Base-by-base conservation (phyloP, 2,329 filamentous ascomycete genomes). In the Trichophyton schoenleinii region DNA sequence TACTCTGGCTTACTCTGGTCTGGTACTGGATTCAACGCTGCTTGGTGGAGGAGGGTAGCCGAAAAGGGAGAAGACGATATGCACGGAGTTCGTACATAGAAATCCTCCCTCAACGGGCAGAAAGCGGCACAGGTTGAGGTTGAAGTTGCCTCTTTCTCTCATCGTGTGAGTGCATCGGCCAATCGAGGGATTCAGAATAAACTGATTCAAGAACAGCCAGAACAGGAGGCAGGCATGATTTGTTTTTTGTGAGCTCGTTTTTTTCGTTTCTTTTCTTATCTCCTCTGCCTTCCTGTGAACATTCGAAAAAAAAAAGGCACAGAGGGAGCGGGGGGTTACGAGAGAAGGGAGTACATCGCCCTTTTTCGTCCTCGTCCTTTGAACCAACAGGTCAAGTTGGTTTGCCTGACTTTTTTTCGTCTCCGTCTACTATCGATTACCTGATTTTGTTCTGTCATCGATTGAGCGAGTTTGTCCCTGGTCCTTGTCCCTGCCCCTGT, bases 391-490 rank as follows among this genome's bases (percentile, higher is more conserved):
- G 41, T 44, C 41, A 44, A n/a, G n/a, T 44, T 38, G 34, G 34
- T 13, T 13, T 38, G 34, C 34, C 11, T 38, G 34, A 13, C 8
- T 13, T 38, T 13, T 38, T 38, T 13, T 38, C n/a, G 8, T 20
- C 41, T 44, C 41, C 15, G 46, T 52, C 13, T 20, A 52, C n/a
- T 3, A 52, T 52, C 46, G 46, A 44, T 52, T 20, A 20, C 22
- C 28, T 52, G 15, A 20, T 22, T 28, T 52, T 25, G 18, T 28
- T 34, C 22, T 53, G 49, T 53, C 22, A 31, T 25, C 22, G 49
- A 53, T 25, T 53, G 49, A 53, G 49, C 49, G 28, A 53, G 49
- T 53, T 52, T 53, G 49, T 7, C 49, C 49, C 49, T 53, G 22
- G 28, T 13, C 49, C 49, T 25, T 53, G 49, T 18, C 49, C 49